Evolutionary conservation across 305 asterid genomes (phyloP).

Genomic region (Fraxinus paxiana): DNA sequence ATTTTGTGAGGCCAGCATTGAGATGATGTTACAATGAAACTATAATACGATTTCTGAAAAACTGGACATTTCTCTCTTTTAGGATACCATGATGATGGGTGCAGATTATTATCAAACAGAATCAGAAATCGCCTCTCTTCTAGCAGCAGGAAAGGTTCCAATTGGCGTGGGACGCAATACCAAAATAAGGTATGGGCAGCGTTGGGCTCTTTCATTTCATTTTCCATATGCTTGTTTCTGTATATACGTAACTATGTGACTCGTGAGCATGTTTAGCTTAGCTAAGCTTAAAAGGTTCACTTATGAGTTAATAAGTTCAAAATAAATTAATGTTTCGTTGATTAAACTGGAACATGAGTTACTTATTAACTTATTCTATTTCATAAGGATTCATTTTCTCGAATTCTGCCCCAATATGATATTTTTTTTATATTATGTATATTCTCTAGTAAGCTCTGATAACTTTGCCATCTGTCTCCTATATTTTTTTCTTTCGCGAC

Average conservation of each 20-base stretch:
- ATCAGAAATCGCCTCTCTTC: conserved; percentile 67
- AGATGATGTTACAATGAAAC: not conserved
- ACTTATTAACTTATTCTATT: not conserved
- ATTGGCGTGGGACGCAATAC: conserved; percentile 80
- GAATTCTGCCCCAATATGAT: not conserved
- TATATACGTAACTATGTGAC: not conserved
- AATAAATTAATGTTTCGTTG: not conserved
- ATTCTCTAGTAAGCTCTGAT: not conserved
- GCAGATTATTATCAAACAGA: conserved; percentile 93
- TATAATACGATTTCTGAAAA: not conserved
- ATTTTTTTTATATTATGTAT: not conserved
- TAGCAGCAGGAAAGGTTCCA: conserved; percentile 86
- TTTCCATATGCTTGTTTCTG: not conserved
- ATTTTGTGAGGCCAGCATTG: not conserved
- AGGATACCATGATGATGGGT: conserved; percentile 99
- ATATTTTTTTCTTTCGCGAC: not conserved
- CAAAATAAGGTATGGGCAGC: conserved; percentile 53
- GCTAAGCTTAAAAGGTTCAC: not conserved
- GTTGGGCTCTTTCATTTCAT: not conserved
- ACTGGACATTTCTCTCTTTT: conserved; percentile 18
- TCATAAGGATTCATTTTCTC: not conserved
- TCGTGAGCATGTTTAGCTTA: not conserved
- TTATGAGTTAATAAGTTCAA: not conserved
- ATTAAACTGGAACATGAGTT: not conserved
- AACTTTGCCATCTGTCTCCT: not conserved